Evolutionary conservation across 23 red algal genomes (phyloP), one percentile per base, ranked within the genome.

Genomic region (Gracilaria vermiculophylla): DNA sequence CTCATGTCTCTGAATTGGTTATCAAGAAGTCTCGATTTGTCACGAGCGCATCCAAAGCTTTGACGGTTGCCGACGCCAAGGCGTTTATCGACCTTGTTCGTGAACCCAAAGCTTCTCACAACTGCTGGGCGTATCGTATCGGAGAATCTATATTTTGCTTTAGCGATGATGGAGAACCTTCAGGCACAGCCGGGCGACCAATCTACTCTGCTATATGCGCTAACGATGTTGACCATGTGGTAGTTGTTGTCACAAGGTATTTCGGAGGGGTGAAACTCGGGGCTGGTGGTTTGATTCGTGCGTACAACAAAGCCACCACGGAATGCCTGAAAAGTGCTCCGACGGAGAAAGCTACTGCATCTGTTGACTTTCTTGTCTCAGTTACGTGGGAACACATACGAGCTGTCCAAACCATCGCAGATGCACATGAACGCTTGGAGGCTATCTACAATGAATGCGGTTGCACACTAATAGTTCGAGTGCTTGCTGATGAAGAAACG

Each of bases 251-350:
- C 8, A 76, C 71, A 24, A 69, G 85, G 16, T 89, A 76, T 28
- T 89, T 89, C 56, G 85, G 85, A 42, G 85, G 85, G 29, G 57
- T 89, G 48, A 89, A 89, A 50, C 71, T 89, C n/a, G 85, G 85
- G 31, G 85, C 85, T 33, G 71, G 85, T 33, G 85, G 85, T 34
- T 47, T 89, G 43, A 66, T 77, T 52, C 67, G 85, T 13, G 85
- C 85, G 5, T 89, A 89, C 41, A 61, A 34, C 27, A 23, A 40
- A 32, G 70, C 74, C 21, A 48, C 85, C 5, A 29, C 42, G 41
- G 44, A 56, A 0, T 73, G 65, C 33, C 35, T 89, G 44, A 53
- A 54, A 70, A 64, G 52, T 40, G 81, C 81, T 25, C 43, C 43
- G 42, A 86, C 72, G 44, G 81, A 17, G n/a, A 52, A 35, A 41